Base-by-base conservation (phyloP, 1,284 basidiomycete genomes). In the Cerrena zonata region DNA sequence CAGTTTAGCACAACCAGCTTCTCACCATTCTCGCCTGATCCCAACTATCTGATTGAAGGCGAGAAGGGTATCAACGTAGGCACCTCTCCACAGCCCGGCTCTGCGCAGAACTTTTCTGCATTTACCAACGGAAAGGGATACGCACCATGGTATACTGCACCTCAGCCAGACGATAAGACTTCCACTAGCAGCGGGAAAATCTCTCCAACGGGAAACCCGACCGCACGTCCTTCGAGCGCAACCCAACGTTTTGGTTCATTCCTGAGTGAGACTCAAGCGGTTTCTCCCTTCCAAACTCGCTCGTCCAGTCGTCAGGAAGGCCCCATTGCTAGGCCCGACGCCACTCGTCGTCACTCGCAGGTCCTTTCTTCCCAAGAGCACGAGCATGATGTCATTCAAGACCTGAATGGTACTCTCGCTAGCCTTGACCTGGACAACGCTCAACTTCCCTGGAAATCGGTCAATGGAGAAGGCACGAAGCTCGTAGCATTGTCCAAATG, bases 381-480 rank as follows among this genome's bases (percentile, higher is more conserved):
- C 72, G 57, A 60, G 59, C 30, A 63, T 50, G 80, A 83, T 53
- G 44, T 62, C 24, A 75, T 89, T 57, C 78, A 79, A 36, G 86
- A 89, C 65, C 65, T 89, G 44, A 89, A 86, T 58, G 82, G 84
- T 19, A 87, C 82, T n/a, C 72, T 89, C 26, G 82, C 85, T 23
- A 86, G 81, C 58, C 76, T 89, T 22, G 76, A 86, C 56, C 66
- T 89, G 51, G 83, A 83, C 22, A 19, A 24, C 5, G 49, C 53
- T 50, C 48, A 37, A 53, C 44, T 18, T 55, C 57, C 53, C 56
- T 55, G 19, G 58, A 52, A 48, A 50, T 46, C 47, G 34, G 37
- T 13, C n/a, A 25, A 34, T 27, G 48, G 42, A 23, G 51, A 42
- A 46, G 39, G 19, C 26, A 18, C 5, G 4, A 23, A 18, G 19